Evolutionary conservation across 495 filamentous ascomycete species (phyloP).

Genomic region (Tuber magnatum): DNA sequence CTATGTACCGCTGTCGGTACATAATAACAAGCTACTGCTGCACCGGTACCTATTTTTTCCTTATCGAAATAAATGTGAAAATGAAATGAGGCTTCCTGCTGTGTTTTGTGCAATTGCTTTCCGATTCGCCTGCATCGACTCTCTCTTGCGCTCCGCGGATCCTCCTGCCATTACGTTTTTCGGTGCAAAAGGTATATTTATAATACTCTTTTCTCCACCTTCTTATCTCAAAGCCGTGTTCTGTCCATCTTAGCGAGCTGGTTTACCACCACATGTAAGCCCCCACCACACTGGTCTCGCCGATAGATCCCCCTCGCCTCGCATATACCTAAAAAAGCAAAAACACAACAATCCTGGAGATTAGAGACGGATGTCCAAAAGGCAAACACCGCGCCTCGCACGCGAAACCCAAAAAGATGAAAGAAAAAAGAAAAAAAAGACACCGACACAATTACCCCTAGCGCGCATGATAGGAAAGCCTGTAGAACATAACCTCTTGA

Average conservation of each 20-base stretch:
- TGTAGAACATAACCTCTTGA: background rate
- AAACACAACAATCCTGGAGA: background rate
- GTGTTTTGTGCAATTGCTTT: background rate
- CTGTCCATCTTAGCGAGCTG: background rate
- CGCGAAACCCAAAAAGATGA: background rate
- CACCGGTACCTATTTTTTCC: background rate
- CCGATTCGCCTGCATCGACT: background rate
- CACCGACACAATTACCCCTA: background rate
- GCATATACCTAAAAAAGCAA: background rate
- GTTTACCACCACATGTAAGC: background rate
- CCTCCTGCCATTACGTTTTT: background rate
- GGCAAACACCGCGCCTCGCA: background rate
- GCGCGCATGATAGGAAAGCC: background rate
- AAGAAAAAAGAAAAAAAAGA: background rate
- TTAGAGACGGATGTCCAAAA: background rate
- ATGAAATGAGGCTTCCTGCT: background rate
- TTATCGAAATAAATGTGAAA: background rate
- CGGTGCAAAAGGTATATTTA: constrained; percentile 3
- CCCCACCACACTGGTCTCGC: background rate
- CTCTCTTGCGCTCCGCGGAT: background rate
- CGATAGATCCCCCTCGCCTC: background rate
- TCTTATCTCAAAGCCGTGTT: background rate
- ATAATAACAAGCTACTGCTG: background rate
- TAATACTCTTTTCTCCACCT: background rate
- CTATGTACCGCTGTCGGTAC: background rate